phyloP scores from a whole-genome alignment of 345 rosid genomes.

The Eucalyptus cloeziana region DNA sequence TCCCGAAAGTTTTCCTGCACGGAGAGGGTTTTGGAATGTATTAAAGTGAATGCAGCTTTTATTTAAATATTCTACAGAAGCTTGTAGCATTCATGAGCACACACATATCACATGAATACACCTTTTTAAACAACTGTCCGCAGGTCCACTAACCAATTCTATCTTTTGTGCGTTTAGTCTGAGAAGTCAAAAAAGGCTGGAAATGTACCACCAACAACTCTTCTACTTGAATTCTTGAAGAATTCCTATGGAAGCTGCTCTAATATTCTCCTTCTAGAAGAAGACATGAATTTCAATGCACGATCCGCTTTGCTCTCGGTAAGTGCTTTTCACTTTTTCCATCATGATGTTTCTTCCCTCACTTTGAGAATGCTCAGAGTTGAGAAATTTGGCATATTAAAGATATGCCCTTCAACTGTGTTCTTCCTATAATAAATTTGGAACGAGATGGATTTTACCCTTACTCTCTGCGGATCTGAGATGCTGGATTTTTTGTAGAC shows the following conservation, averaged over 20 bases:
- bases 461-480: background rate
- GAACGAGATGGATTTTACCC: background rate
- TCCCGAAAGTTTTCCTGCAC: background rate
- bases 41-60: background rate
- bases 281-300: constrained; percentile 74
- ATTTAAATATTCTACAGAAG: background rate
- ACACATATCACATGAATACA: background rate
- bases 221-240: constrained; percentile 48
- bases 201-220: constrained; percentile 49
- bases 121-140: background rate
- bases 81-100: background rate
- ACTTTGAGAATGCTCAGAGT: background rate
- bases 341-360: background rate
- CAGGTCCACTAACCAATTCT: background rate
- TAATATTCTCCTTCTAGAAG: constrained; percentile 57
- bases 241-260: constrained; percentile 34
- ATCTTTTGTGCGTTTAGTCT: constrained; percentile 27
- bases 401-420: background rate
- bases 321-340: constrained; percentile 2
- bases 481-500: background rate
- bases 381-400: background rate
- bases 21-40: background rate
- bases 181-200: constrained; percentile 89
- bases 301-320: constrained; percentile 74
- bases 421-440: background rate